Evolutionary conservation across 2,329 filamentous ascomycete genomes (phyloP).

Genomic region (Sarocladiaceae sp.): DNA sequence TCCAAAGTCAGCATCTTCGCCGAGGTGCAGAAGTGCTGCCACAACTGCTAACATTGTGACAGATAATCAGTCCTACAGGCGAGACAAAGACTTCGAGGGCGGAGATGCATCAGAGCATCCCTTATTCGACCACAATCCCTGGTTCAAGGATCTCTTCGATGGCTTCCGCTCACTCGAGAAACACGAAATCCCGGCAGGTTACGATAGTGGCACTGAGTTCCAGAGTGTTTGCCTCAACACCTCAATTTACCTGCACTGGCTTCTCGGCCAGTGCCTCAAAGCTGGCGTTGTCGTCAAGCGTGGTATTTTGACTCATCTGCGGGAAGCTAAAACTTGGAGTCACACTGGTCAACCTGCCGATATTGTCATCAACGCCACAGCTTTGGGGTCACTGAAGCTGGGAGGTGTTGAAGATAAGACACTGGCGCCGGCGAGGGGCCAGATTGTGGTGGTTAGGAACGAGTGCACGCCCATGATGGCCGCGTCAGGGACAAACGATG

Average conservation of each 20-base stretch:
- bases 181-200: slow-evolving; percentile 56
- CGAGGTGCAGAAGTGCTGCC: not conserved
- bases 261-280: slow-evolving; percentile 73
- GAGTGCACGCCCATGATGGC: slow-evolving; percentile 66
- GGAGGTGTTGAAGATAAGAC: slow-evolving; percentile 75
- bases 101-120: slow-evolving; percentile 50
- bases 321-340: slow-evolving; percentile 53
- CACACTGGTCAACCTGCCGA: slow-evolving; percentile 57
- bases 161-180: slow-evolving; percentile 62
- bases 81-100: slow-evolving; percentile 54
- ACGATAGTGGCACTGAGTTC: slow-evolving; percentile 71
- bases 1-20: slow-evolving; percentile 56
- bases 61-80: slow-evolving; percentile 47
- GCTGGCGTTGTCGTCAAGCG: slow-evolving; percentile 67
- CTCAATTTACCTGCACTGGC: slow-evolving; percentile 80
- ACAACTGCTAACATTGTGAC: not conserved
- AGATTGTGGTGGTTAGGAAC: slow-evolving; percentile 81
- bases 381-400: slow-evolving; percentile 68
- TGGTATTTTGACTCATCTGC: slow-evolving; percentile 62
- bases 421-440: slow-evolving; percentile 74
- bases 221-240: slow-evolving; percentile 91
- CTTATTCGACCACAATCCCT: slow-evolving; percentile 41
- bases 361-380: slow-evolving; percentile 85
- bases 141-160: slow-evolving; percentile 69
- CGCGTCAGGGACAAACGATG: slow-evolving; percentile 70